Base-by-base conservation (phyloP, 441 rosid genomes). In the Omphalea diandra region DNA sequence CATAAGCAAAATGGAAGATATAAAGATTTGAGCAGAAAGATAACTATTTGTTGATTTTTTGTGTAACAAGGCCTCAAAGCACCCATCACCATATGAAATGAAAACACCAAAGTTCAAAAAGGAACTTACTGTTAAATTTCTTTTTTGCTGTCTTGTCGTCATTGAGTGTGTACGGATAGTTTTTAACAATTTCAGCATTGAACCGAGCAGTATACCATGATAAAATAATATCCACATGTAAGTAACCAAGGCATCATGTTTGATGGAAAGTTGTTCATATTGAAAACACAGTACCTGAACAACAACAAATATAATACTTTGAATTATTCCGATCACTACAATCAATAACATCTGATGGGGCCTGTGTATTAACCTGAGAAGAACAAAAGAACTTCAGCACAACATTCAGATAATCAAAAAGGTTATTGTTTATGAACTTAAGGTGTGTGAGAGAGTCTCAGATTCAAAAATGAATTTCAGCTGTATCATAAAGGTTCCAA, bases 181-280 rank as follows among this genome's bases (percentile, higher is more conserved):
- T 84, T 71, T 86, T 94, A 14, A 91, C 87, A 71, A 95, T 79
- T 57, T 94, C 95, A 0, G 92, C 96, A 72, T 81, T 87, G 76
- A 89, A 90, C 69, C 94, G 84, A 53, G 96, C 96, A 72, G 88
- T 82, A 75, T 91, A 88, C 96, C 89, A 80, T 73, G 69, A 79
- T 29, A 78, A 68, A 73, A 59, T 49, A 71, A 63, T 63, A 14
- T 26, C 67, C 60, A 68, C 2, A 44, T 26, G 43, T 65, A 68
- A 71, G 71, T 63, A 15, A 60, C 49, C 40, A 38, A 52, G 15
- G 32, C 46, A 69, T 31, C 70, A n/a, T n/a, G 9, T 57, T 29
- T 44, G 68, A 49, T 20, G 47, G 35, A 61, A 80, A 63, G 35
- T 4, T 32, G 40, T 50, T 14, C 27, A 12, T 49, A 10, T 20